Evolutionary conservation across 495 filamentous ascomycete species (phyloP), one percentile per base, ranked within the genome.

Genomic region (Talaromyces proteolyticus): DNA sequence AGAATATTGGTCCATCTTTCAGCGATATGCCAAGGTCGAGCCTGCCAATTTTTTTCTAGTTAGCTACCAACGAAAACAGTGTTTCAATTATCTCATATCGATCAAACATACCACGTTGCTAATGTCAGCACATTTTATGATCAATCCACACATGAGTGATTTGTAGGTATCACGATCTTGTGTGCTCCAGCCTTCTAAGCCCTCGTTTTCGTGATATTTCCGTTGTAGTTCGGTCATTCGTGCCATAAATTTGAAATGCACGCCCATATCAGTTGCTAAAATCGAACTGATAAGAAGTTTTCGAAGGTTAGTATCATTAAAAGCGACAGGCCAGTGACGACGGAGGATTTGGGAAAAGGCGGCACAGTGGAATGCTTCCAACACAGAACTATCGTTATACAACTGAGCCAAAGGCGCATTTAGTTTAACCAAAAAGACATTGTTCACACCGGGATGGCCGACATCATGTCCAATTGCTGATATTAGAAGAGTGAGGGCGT

Each of bases 41-140:
- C 89, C 87, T 91, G 54, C 17, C 34, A 60, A 19, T 47, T 43
- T 10, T 16, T 23, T 12, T 72, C 62, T 70, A 66, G 61, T 51
- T 45, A 44, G n/a, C 21, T 41, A 26, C 22, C 17, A 25, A n/a
- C n/a, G n/a, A n/a, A n/a, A n/a, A n/a, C n/a, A n/a, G n/a, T n/a
- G n/a, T n/a, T n/a, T n/a, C n/a, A n/a, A n/a, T n/a, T n/a, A n/a
- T n/a, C n/a, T n/a, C n/a, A n/a, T 29, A 8, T 44, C 43, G 10
- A 46, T 18, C 12, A 21, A 26, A 38, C 16, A 21, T 76, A 91
- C 89, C 57, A 98, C 94, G 62, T 98, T 98, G 68, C 93, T 96
- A 63, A 98, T 97, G 63, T 98, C 93, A 22, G 93, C 93, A 63
- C 93, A 96, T 60, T 98, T 98, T 69, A 98, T 97, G 42, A 98